phyloP scores from a whole-genome alignment of 257 asterid genomes.

The Solanum medicagineum region DNA sequence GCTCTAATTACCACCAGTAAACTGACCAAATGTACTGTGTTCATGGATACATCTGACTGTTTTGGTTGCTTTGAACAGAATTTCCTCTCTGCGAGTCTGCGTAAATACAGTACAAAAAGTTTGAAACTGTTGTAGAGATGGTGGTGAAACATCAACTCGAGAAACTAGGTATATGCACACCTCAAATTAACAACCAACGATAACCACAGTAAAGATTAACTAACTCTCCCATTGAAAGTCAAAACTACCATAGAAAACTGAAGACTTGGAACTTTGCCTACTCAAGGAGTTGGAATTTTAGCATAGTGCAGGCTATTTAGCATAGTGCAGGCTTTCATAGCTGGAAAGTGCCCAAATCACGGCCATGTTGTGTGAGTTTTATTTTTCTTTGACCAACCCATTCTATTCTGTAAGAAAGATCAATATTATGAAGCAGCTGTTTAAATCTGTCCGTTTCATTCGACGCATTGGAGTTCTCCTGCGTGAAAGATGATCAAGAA shows the following conservation, averaged over 20 bases:
- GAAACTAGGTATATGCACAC: neutral
- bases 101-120: neutral
- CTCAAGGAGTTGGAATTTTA: neutral
- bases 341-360: constrained; percentile 70
- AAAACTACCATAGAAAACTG: neutral
- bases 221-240: neutral
- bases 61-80: neutral
- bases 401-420: constrained; percentile 73
- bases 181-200: neutral
- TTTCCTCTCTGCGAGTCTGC: neutral
- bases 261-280: neutral
- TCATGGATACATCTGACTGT: neutral
- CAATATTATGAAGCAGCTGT: constrained; percentile 66
- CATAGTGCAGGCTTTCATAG: constrained; percentile 5
- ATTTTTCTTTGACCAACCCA: constrained; percentile 80
- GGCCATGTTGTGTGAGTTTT: constrained; percentile 65
- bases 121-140: neutral
- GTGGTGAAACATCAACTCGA: neutral
- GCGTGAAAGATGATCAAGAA: constrained; percentile 14
- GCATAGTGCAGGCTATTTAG: neutral
- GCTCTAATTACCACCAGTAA: neutral
- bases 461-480: constrained; percentile 36
- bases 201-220: neutral
- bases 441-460: constrained; percentile 64
- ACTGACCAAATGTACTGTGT: neutral